Percentiles rank a stretch among this genome's conserved stretches.
phyloP scores from a whole-genome alignment of 2,329 filamentous ascomycete genomes.

The Epichloe coenophiala region DNA sequence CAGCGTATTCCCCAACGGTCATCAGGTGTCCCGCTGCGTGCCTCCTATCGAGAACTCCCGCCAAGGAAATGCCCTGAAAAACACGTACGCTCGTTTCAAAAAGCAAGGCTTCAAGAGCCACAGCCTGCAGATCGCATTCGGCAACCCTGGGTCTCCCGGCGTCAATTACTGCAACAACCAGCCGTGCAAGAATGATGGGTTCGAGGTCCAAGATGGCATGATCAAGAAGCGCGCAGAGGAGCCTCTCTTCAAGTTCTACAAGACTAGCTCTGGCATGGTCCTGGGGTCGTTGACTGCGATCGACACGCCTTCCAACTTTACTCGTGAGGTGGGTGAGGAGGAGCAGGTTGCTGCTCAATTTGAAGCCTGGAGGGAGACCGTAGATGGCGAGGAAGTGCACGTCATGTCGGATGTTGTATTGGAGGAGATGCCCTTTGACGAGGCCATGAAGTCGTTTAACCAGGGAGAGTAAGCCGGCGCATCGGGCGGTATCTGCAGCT shows the following conservation, averaged over 20 bases:
- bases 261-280: slow-evolving; percentile 8
- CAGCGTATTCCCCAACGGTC: slow-evolving; percentile 4
- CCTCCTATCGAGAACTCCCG: slow-evolving; percentile 5
- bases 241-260: slow-evolving; percentile 9
- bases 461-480: neutral
- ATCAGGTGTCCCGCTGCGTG: slow-evolving; percentile 11
- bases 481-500: neutral
- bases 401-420: slow-evolving; percentile 8
- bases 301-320: slow-evolving; percentile 6
- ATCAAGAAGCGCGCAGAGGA: slow-evolving; percentile 5
- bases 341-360: slow-evolving; percentile 5
- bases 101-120: neutral
- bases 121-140: slow-evolving; percentile 4
- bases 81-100: neutral
- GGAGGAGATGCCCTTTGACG: slow-evolving; percentile 6
- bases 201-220: slow-evolving; percentile 8
- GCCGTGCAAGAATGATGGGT: slow-evolving; percentile 10
- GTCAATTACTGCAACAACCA: slow-evolving; percentile 10
- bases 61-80: slow-evolving; percentile 5
- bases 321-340: slow-evolving; percentile 5
- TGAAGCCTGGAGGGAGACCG: slow-evolving; percentile 6
- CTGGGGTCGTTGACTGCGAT: slow-evolving; percentile 6
- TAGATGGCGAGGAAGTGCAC: slow-evolving; percentile 2
- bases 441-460: neutral
- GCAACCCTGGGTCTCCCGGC: slow-evolving; percentile 6